Conservation (phyloP, 352 stramenopile genomes). For the Pythium volutum region DNA sequence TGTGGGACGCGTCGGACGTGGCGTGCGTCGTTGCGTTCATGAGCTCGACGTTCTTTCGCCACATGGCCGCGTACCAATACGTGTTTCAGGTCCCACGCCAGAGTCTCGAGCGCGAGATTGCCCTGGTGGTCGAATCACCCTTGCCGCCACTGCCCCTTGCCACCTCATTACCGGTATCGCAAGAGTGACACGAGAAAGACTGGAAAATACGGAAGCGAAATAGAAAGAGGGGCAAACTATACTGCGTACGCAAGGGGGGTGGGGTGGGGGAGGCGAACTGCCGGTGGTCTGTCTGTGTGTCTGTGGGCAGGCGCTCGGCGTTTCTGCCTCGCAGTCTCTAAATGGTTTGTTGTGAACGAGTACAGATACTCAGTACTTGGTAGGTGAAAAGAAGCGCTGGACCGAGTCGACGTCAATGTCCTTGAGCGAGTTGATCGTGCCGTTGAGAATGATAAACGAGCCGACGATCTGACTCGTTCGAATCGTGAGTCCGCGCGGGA, state of each 20-base stretch:
- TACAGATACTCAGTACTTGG: background rate
- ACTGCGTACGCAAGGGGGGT: conserved; percentile 2
- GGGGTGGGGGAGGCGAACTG: background rate
- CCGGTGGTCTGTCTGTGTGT: conserved; percentile 5
- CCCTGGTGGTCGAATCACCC: conserved; percentile 48
- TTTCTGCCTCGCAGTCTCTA: background rate
- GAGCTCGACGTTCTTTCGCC: conserved; percentile 63
- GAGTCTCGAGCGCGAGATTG: conserved; percentile 28
- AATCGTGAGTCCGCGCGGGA: conserved; percentile 88
- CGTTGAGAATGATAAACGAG: conserved; percentile 93
- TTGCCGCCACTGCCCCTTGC: conserved; percentile 37
- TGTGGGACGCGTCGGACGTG: conserved; percentile 35
- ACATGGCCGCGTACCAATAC: conserved; percentile 62
- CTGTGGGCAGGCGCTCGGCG: background rate
- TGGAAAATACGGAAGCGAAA: background rate
- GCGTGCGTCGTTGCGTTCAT: conserved; percentile 64
- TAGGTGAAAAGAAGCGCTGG: conserved; percentile 36
- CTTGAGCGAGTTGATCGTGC: conserved; percentile 90
- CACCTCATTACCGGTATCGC: background rate
- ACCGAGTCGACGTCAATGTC: conserved; percentile 64
- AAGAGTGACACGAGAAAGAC: background rate
- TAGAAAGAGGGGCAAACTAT: background rate
- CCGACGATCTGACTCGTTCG: conserved; percentile 90
- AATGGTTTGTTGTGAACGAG: background rate
- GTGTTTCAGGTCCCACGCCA: conserved; percentile 36